These are phyloP conservation scores for Sclerotiophoma versabilis DNA, from an alignment of 2,329 filamentous ascomycete species.

Conservation along the genomic window DNA sequence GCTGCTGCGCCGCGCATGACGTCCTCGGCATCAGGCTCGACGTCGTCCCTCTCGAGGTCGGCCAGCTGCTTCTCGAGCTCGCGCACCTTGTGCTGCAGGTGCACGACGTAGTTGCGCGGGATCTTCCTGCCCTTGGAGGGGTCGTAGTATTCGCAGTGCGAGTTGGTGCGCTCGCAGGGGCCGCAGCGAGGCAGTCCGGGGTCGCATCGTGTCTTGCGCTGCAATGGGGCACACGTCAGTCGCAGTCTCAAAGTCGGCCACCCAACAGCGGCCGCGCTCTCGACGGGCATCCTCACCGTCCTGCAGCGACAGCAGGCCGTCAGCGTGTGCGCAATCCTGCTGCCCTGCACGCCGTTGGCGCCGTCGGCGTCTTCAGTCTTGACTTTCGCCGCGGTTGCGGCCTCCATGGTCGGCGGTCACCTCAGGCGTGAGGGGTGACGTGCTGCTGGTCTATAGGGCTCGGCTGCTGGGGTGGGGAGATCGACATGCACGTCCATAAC, in stretches of 20 bases:
- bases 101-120: constrained; percentile 89
- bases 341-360: constrained; percentile 48
- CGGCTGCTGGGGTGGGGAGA: constrained; percentile 25
- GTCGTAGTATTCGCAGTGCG: constrained; percentile 94
- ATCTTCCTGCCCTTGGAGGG: constrained; percentile 85
- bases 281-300: constrained; percentile 63
- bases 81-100: constrained; percentile 85
- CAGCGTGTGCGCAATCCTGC: constrained; percentile 76
- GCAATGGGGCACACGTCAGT: constrained; percentile 22
- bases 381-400: constrained; percentile 26
- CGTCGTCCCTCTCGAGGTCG: constrained; percentile 76
- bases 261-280: neutral
- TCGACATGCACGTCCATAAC: constrained; percentile 32
- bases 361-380: constrained; percentile 33
- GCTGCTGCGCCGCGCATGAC: constrained; percentile 86
- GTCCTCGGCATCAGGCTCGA: constrained; percentile 76
- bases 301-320: constrained; percentile 82
- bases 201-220: constrained; percentile 97
- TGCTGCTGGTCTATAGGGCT: constrained; percentile 14
- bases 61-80: constrained; percentile 82
- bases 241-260: neutral
- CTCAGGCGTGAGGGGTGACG: constrained; percentile 12
- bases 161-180: constrained; percentile 90
- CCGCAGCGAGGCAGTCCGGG: constrained; percentile 88
- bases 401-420: constrained; percentile 32